Percentiles rank a stretch among this genome's conserved stretches.
Evolutionary conservation across 2,329 filamentous ascomycete species (phyloP).

Genomic region (Arthroderma sp.): DNA sequence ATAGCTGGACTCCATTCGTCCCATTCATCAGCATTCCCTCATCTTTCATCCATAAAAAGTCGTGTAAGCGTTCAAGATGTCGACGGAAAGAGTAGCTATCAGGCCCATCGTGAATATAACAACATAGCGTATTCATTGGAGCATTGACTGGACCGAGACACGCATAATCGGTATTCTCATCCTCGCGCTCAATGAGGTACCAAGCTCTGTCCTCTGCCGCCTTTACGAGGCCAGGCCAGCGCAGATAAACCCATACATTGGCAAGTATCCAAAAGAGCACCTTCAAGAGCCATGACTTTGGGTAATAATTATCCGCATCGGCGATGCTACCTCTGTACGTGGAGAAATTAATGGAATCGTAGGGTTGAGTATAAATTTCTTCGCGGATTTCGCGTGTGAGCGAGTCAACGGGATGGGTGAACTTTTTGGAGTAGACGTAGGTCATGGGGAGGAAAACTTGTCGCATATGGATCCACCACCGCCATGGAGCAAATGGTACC

Average conservation of each 20-base stretch:
- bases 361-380: conserved; percentile 71
- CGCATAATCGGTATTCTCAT: conserved; percentile 80
- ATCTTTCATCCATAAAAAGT: conserved; percentile 81
- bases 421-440: conserved; percentile 74
- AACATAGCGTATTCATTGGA: conserved; percentile 78
- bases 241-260: conserved; percentile 69
- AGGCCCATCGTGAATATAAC: conserved; percentile 74
- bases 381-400: conserved; percentile 60
- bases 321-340: conserved; percentile 72
- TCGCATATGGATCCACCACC: conserved; percentile 99
- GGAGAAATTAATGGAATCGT: conserved; percentile 65
- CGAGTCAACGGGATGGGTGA: conserved; percentile 63
- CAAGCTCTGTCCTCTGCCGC: conserved; percentile 70
- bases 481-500: conserved; percentile 79
- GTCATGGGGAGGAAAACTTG: conserved; percentile 90
- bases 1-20: conserved; percentile 94
- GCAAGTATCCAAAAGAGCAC: conserved; percentile 65
- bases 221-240: conserved; percentile 52
- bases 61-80: conserved; percentile 69
- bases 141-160: conserved; percentile 80
- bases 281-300: conserved; percentile 76
- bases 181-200: conserved; percentile 77
- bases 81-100: conserved; percentile 57
- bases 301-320: conserved; percentile 75
- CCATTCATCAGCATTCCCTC: conserved; percentile 93